Evolutionary conservation across 805 yeast species (phyloP).

Genomic region (Metschnikowia arizonensis): DNA sequence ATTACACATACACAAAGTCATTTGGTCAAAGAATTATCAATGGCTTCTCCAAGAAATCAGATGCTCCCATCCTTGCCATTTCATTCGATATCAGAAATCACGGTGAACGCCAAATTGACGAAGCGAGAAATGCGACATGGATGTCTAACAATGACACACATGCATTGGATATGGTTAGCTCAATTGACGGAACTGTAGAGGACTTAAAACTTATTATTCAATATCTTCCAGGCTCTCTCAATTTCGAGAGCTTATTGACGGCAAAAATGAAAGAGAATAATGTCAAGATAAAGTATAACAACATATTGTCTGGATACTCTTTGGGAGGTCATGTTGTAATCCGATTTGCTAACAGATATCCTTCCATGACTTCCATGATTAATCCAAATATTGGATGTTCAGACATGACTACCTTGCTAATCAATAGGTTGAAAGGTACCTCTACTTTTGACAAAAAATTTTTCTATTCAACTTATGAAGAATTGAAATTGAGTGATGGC

Average conservation of each 20-base stretch:
- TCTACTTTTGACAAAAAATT: constrained; percentile 25
- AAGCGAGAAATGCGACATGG: constrained; percentile 42
- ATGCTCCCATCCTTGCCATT: constrained; percentile 41
- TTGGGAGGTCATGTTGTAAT: constrained; percentile 57
- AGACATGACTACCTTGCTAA: constrained; percentile 42
- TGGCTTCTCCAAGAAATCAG: constrained; percentile 19
- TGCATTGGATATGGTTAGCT: constrained; percentile 46
- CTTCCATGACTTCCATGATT: constrained; percentile 35
- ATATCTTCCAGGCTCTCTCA: constrained; percentile 40
- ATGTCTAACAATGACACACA: constrained; percentile 45
- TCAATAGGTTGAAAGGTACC: constrained; percentile 33
- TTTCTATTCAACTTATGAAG: constrained; percentile 33
- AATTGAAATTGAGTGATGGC: constrained; percentile 28
- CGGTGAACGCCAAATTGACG: constrained; percentile 43
- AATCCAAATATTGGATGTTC: constrained; percentile 52
- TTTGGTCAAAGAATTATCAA: constrained; percentile 37
- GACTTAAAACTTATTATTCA: constrained; percentile 44
- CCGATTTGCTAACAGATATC: constrained; percentile 38
- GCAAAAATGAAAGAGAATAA: constrained; percentile 15
- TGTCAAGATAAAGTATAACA: constrained; percentile 26
- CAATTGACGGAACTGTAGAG: constrained; percentile 44
- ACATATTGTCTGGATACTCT: constrained; percentile 48
- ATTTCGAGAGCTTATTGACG: constrained; percentile 27
- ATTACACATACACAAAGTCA: constrained; percentile 35
- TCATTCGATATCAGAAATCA: constrained; percentile 55